These are phyloP conservation scores for Kondoa subrosea DNA, from an alignment of 768 basidiomycete genomes.

Conservation along the genomic window DNA sequence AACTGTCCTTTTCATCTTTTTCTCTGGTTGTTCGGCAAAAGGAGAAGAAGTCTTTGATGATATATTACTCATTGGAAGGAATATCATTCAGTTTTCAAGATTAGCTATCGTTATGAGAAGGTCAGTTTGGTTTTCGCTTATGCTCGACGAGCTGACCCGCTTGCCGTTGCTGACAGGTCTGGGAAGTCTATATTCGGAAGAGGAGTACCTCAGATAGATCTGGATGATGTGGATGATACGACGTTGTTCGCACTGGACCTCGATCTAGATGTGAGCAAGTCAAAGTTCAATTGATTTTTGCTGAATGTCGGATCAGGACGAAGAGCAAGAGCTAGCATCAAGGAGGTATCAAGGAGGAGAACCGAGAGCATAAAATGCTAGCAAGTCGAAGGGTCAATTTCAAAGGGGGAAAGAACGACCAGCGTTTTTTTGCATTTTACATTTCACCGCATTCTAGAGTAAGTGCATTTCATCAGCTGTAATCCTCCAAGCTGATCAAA, in stretches of 20 bases:
- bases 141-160: background rate
- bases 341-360: slow-evolving; percentile 17
- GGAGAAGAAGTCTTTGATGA: slow-evolving; percentile 91
- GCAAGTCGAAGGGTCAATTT: no score
- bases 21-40: slow-evolving; percentile 75
- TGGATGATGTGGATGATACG: slow-evolving; percentile 33
- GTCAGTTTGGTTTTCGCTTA: slow-evolving; percentile 38
- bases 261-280: no score
- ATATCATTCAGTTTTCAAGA: slow-evolving; percentile 78
- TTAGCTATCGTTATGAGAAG: slow-evolving; percentile 85
- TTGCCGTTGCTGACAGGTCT: slow-evolving; percentile 27
- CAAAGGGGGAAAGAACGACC: no score
- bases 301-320: no score
- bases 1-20: slow-evolving; percentile 72
- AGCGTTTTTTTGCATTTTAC: slow-evolving; percentile 8
- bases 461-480: slow-evolving; percentile 6
- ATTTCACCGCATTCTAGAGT: slow-evolving; percentile 18
- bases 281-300: no score
- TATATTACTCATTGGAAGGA: slow-evolving; percentile 73
- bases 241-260: slow-evolving; percentile 34
- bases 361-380: no score
- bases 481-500: background rate
- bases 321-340: no score
- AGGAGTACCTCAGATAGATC: slow-evolving; percentile 33
- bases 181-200: slow-evolving; percentile 35